These are phyloP conservation scores for Neofusicoccum kwambonambiense DNA, from an alignment of 2,329 filamentous ascomycete species.

Conservation along the genomic window DNA sequence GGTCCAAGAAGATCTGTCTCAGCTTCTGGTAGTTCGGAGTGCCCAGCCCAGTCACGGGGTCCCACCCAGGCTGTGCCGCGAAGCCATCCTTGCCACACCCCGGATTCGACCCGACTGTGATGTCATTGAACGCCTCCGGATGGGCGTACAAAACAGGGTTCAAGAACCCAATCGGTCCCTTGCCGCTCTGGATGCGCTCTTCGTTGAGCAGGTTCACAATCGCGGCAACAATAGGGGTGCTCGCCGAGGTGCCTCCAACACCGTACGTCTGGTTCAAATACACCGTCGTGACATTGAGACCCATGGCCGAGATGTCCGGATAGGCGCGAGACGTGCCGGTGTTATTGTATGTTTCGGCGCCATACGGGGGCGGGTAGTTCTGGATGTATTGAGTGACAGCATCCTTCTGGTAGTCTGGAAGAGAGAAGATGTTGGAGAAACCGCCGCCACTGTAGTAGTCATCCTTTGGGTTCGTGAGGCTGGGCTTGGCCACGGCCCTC, in stretches of 20 bases:
- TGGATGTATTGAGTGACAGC: conserved; percentile 38
- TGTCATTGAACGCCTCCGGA: conserved; percentile 27
- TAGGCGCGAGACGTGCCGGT: conserved; percentile 28
- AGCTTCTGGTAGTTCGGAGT: conserved; percentile 45
- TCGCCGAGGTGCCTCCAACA: conserved; percentile 53
- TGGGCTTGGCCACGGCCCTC: conserved; percentile 21
- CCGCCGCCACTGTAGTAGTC: conserved; percentile 36
- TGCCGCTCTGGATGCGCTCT: conserved; percentile 35
- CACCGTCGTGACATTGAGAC: conserved; percentile 43
- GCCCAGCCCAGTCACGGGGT: conserved; percentile 50
- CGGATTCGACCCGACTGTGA: conserved; percentile 23
- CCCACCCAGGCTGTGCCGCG: conserved; percentile 22
- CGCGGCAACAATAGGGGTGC: conserved; percentile 49
- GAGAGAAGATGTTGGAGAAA: conserved; percentile 35
- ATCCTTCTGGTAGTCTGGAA: conserved; percentile 35
- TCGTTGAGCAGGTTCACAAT: conserved; percentile 50
- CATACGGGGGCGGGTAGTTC: conserved; percentile 19
- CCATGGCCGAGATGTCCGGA: conserved; percentile 29
- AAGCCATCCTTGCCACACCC: conserved; percentile 24
- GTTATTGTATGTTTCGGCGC: conserved; percentile 32
- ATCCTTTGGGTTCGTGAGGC: background rate
- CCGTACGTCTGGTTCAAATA: conserved; percentile 23
- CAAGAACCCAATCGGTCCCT: conserved; percentile 42
- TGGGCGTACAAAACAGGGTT: conserved; percentile 48
- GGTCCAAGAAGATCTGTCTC: background rate